Percentiles rank a stretch among this genome's conserved stretches.
phyloP scores from a whole-genome alignment of 345 rosid species.

The Acer yangbiense region DNA sequence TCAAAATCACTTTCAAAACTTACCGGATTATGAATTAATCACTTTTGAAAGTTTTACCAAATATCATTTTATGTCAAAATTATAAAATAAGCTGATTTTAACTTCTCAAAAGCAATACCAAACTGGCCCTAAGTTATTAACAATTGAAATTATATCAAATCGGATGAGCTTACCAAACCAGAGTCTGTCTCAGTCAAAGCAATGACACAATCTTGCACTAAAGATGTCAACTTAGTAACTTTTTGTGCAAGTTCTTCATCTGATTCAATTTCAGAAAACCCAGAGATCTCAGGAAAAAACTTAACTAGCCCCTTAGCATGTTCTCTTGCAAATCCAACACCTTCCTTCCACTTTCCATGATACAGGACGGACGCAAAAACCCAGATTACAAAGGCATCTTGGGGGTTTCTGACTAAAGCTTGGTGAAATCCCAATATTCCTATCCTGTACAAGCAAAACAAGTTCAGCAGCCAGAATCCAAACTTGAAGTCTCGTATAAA shows the following conservation, averaged over 20 bases:
- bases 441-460: slow-evolving; percentile 55
- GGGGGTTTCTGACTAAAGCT: slow-evolving; percentile 75
- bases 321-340: slow-evolving; percentile 60
- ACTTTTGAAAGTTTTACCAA: too few relatives aligned
- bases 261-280: slow-evolving; percentile 45
- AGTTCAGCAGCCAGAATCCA: slow-evolving; percentile 18
- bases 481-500: slow-evolving; percentile 6
- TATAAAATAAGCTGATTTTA: too few relatives aligned
- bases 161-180: slow-evolving; percentile 50
- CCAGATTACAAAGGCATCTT: slow-evolving; percentile 63
- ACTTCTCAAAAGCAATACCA: too few relatives aligned
- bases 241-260: slow-evolving; percentile 62
- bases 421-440: slow-evolving; percentile 84
- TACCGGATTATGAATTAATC: too few relatives aligned
- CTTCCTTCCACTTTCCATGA: slow-evolving; percentile 72
- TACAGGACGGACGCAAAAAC: slow-evolving; percentile 74
- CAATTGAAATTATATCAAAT: background rate
- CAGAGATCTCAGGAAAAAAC: slow-evolving; percentile 63
- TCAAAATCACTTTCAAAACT: too few relatives aligned
- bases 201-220: slow-evolving; percentile 46
- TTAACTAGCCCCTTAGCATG: slow-evolving; percentile 36
- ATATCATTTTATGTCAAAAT: too few relatives aligned
- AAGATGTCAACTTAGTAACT: slow-evolving; percentile 54
- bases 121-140: too few relatives aligned
- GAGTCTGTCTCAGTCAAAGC: slow-evolving; percentile 49